Evolutionary conservation across 345 rosid species (phyloP).

Genomic region (Erucastrum elatum): DNA sequence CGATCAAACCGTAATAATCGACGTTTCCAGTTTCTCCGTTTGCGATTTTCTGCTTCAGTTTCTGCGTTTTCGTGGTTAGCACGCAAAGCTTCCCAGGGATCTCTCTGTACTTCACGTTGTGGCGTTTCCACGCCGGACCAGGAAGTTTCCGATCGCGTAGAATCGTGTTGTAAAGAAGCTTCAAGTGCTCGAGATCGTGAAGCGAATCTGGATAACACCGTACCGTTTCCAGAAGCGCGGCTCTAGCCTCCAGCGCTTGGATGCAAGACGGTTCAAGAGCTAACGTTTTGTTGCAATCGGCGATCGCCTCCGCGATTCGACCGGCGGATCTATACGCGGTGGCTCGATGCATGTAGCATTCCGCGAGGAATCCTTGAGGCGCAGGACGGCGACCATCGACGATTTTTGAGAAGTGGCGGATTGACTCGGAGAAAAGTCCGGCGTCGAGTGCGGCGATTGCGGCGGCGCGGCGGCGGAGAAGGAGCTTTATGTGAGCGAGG

Average conservation of each 20-base stretch:
- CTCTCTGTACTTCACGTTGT: slow-evolving; percentile 76
- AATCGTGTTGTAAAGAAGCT: slow-evolving; percentile 81
- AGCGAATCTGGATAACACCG: slow-evolving; percentile 88
- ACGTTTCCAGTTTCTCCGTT: slow-evolving; percentile 77
- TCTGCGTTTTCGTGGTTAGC: slow-evolving; percentile 61
- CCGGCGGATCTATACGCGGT: slow-evolving; percentile 72
- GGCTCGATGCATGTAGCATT: slow-evolving; percentile 86
- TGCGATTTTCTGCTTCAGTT: slow-evolving; percentile 70
- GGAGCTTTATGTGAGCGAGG: slow-evolving; percentile 77
- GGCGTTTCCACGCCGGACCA: slow-evolving; percentile 95
- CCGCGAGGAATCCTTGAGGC: slow-evolving; percentile 88
- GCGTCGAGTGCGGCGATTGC: slow-evolving; percentile 91
- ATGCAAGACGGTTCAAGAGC: slow-evolving; percentile 86
- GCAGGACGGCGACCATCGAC: slow-evolving; percentile 83
- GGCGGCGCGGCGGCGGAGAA: slow-evolving; percentile 81
- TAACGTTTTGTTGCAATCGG: slow-evolving; percentile 85
- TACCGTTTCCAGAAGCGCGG: slow-evolving; percentile 69
- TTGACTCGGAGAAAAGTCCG: slow-evolving; percentile 74
- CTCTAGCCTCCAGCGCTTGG: slow-evolving; percentile 88
- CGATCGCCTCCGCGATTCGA: slow-evolving; percentile 78
- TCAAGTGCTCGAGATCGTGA: slow-evolving; percentile 92
- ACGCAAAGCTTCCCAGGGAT: slow-evolving; percentile 82
- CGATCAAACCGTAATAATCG: slow-evolving; percentile 81
- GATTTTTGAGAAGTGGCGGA: slow-evolving; percentile 89
- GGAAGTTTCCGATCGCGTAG: slow-evolving; percentile 85